Evolutionary conservation across 306 rosid genomes (phyloP), one percentile per base, ranked within the genome.

Genomic region (Elaeagnus macrophylla): DNA sequence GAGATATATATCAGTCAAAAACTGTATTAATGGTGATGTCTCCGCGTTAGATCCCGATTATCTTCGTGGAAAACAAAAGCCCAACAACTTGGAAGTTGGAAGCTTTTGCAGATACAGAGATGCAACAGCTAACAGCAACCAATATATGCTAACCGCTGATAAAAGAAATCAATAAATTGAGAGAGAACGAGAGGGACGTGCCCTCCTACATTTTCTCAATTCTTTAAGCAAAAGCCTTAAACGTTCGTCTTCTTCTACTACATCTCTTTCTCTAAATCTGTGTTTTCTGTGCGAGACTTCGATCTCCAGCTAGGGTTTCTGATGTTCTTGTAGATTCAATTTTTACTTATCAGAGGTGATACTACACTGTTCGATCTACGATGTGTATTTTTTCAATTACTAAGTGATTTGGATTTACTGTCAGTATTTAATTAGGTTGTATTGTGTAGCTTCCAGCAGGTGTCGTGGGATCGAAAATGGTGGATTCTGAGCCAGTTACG

Each of bases 201-300:
- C 67, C 89, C 77, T 81, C 94, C 81, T 75, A 77, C 94, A 77
- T 81, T 87, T 87, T 77, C 78, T 78, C 75, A 54, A 54, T 75
- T 77, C 86, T 87, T 83, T 57, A 83, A 81, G 96, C 94, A 67
- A 87, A 80, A 45, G 52, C 51, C 53, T 6, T 13, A 48, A 61
- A 61, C 69, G 17, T 6, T 25, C 55, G 39, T 47, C 53, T 69
- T 19, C 54, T 39, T 45, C 86, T 69, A 68, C 35, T 70, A 62
- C 38, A 12, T 48, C 81, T 71, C 78, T 58, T 64, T 36, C 47
- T 71, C 61, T 54, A 17, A 32, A 18, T 50, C 32, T 35, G 17
- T 45, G 17, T 45, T 3, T 45, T 45, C 15, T 45, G 18, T 45
- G 49, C 15, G 32, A 25, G 4, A 25, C 9, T 17, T 19, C 64